A percentile compares a stretch with the other conserved stretches of the same genome.
Conservation (phyloP, 31 red algal genomes). For the Bonnemaisonia californica region DNA sequence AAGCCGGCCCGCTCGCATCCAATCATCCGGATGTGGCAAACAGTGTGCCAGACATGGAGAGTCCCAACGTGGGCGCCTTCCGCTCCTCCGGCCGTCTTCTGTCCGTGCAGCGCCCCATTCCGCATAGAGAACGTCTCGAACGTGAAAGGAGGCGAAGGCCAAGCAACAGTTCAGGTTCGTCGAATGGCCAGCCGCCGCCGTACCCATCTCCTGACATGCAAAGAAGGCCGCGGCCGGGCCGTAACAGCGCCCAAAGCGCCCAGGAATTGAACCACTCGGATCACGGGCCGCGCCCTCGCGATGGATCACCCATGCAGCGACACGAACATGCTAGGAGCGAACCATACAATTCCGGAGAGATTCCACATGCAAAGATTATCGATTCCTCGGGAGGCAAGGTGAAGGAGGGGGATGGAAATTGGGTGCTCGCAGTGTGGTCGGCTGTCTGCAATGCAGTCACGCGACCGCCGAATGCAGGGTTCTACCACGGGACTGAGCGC, state of each 20-base stretch:
- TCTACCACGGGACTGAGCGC: not conserved
- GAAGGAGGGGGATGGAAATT: slow-evolving; percentile 27
- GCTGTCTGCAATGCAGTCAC: slow-evolving; percentile 64
- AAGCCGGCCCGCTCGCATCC: slow-evolving; percentile 46
- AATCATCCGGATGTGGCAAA: slow-evolving; percentile 4
- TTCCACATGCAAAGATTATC: slow-evolving; percentile 41
- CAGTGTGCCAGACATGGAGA: slow-evolving; percentile 51
- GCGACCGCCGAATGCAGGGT: slow-evolving; percentile 35
- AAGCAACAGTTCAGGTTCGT: not conserved
- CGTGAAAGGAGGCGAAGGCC: slow-evolving; percentile 28
- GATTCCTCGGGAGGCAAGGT: slow-evolving; percentile 5
- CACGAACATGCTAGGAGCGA: not conserved
- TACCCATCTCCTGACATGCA: not conserved
- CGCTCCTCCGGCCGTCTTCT: slow-evolving; percentile 52
- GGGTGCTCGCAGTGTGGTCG: slow-evolving; percentile 59
- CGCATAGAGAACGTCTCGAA: slow-evolving; percentile 40
- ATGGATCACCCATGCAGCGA: not conserved
- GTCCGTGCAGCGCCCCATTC: slow-evolving; percentile 48
- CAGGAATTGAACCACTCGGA: not conserved
- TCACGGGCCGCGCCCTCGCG: not conserved
- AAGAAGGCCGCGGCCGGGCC: slow-evolving; percentile 16
- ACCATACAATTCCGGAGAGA: slow-evolving; percentile 13
- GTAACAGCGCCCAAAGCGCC: not conserved
- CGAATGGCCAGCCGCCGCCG: not conserved
- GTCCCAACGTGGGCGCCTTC: slow-evolving; percentile 31